These are phyloP conservation scores for sweet orange (Citrus sinensis) DNA, from an alignment of 345 rosid genomes.

Conservation along the genomic window DNA sequence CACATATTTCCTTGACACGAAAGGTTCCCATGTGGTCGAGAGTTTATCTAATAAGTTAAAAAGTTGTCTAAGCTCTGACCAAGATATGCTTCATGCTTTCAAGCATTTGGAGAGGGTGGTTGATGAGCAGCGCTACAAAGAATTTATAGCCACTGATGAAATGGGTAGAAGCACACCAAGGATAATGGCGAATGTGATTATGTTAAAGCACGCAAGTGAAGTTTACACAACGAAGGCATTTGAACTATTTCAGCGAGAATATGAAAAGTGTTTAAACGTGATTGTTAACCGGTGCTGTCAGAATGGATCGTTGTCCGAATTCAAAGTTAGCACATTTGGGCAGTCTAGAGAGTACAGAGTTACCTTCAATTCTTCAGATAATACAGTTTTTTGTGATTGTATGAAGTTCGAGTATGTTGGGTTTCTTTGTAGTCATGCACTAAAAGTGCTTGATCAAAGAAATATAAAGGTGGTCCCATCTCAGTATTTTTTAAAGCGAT, in stretches of 20 bases:
- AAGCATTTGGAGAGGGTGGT: conserved; percentile 26
- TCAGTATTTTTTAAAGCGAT: conserved; percentile 35
- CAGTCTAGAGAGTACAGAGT: conserved; percentile 23
- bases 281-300: conserved; percentile 23
- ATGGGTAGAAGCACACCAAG: conserved; percentile 25
- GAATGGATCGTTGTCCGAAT: conserved; percentile 18
- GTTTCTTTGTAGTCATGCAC: conserved; percentile 35
- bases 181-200: conserved; percentile 28
- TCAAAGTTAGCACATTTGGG: conserved; percentile 26
- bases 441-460: conserved; percentile 34
- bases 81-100: conserved; percentile 24
- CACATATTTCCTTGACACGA: conserved; percentile 20
- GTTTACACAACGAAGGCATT: conserved; percentile 29
- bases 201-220: conserved; percentile 30
- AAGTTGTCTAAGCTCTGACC: conserved; percentile 16
- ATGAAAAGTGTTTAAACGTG: conserved; percentile 28
- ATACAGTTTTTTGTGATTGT: conserved; percentile 25
- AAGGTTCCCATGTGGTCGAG: conserved; percentile 23
- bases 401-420: conserved; percentile 35
- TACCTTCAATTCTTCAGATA: conserved; percentile 22
- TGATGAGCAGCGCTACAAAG: conserved; percentile 25
- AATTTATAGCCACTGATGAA: conserved; percentile 24
- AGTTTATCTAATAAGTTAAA: conserved; percentile 26
- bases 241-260: conserved; percentile 32
- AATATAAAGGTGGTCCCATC: conserved; percentile 33